phyloP scores from a whole-genome alignment of 208 protist genomes.

The Crithidia acanthocephali region DNA sequence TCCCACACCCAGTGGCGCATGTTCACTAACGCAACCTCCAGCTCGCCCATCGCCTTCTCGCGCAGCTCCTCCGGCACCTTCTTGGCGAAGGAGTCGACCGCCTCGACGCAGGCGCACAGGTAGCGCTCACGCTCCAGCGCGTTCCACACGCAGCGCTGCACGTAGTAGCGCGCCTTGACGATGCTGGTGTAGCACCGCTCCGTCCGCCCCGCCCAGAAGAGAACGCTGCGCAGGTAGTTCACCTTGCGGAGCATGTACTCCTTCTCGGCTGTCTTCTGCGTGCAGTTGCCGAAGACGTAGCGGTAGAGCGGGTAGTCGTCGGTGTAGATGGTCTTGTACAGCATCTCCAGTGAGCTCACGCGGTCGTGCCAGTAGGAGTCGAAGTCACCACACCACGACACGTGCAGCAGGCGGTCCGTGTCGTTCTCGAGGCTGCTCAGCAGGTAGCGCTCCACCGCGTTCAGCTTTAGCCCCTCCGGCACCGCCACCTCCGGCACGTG shows the following conservation, averaged over 20 bases:
- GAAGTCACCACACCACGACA: slow-evolving; percentile 90
- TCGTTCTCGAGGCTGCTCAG: slow-evolving; percentile 88
- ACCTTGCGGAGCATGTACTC: slow-evolving; percentile 77
- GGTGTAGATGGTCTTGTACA: slow-evolving; percentile 76
- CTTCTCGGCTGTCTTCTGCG: slow-evolving; percentile 62
- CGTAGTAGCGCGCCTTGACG: slow-evolving; percentile 73
- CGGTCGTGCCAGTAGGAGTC: slow-evolving; percentile 91
- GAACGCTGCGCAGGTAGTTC: slow-evolving; percentile 83
- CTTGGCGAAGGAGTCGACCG: slow-evolving; percentile 75
- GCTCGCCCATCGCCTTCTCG: slow-evolving; percentile 79
- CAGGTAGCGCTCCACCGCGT: slow-evolving; percentile 75
- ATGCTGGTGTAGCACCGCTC: slow-evolving; percentile 85
- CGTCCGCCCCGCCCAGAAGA: slow-evolving; percentile 77
- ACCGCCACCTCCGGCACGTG: slow-evolving; percentile 70
- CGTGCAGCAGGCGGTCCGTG: slow-evolving; percentile 72
- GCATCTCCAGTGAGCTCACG: slow-evolving; percentile 71
- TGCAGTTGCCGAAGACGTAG: slow-evolving; percentile 83
- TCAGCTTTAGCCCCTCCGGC: slow-evolving; percentile 59
- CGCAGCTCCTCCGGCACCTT: slow-evolving; percentile 84
- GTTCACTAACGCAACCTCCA: slow-evolving; percentile 77
- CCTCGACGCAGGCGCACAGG: slow-evolving; percentile 80
- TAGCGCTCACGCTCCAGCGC: slow-evolving; percentile 91
- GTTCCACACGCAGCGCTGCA: slow-evolving; percentile 89
- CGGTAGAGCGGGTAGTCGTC: slow-evolving; percentile 59
- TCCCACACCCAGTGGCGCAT: slow-evolving; percentile 92